Evolutionary conservation across 2,329 filamentous ascomycete species (phyloP), one percentile per base, ranked within the genome.

Genomic region (Botrytis hyacinthi): DNA sequence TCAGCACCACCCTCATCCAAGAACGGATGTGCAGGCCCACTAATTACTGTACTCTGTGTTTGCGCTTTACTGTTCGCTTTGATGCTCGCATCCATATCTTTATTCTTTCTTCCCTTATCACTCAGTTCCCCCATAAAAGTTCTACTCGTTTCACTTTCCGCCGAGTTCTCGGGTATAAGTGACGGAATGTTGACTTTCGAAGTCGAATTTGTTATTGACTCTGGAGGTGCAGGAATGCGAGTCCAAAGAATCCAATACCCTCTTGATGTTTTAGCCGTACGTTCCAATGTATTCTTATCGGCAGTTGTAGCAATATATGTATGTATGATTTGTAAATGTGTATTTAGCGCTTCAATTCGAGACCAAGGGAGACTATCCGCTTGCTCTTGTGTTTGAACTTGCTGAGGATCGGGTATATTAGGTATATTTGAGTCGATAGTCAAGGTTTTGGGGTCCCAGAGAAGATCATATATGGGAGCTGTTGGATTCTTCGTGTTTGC

Each of bases 161-260:
- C 35, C 14, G 70, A 74, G 35, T 74, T 68, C 71, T 77, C 76
- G 4, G 63, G 46, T 29, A 77, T 74, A 0, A 74, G 68, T 9
- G 62, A 29, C n/a, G 76, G 75, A 22, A 74, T 57, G 10, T 73
- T 75, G 32, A 74, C 67, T 59, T 44, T 68, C 5, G 62, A 12
- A 51, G 18, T 29, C 32, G 26, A 67, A 67, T 32, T 54, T 6
- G 57, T 62, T n/a, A 7, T n/a, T n/a, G 62, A 67, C 18, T 79
- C 77, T 16, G 81, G 82, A 68, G 85, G 85, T 16, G 70, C 35
- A 9, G 86, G 78, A 35, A 91, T 82, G 37, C 88, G 84, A 66
- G 86, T 89, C 90, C 90, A 92, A 40, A 91, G 89, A 44, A 92
- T 84, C 90, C 90, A 92, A 89, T 90, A 92, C 1, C 89, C 90